These are phyloP conservation scores for Rhodotorula sp. DNA, from an alignment of 1,284 basidiomycete genomes.

Conservation along the genomic window DNA sequence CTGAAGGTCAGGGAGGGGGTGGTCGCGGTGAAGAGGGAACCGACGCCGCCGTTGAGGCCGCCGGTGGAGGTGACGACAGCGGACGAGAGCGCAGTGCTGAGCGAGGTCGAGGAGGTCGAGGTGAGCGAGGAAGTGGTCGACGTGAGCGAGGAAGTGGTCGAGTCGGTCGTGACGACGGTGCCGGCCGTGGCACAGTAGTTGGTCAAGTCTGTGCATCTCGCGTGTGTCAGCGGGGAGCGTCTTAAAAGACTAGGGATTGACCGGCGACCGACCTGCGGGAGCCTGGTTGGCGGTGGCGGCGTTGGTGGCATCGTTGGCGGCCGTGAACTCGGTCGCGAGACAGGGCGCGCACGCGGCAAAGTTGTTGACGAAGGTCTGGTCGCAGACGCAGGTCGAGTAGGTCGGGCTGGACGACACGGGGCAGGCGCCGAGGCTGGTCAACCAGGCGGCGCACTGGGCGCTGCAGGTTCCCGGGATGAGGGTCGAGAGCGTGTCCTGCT, in stretches of 20 bases:
- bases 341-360: slow-evolving; percentile 9
- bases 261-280: slow-evolving; percentile 2
- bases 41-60: not conserved
- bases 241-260: too few species aligned
- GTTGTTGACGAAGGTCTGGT: slow-evolving; percentile 4
- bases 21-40: not conserved
- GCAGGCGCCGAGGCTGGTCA: slow-evolving; percentile 2
- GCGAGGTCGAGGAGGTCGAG: not conserved
- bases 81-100: not conserved
- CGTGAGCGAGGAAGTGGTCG: not conserved
- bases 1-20: not conserved
- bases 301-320: slow-evolving; percentile 2
- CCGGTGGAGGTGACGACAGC: not conserved
- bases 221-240: not conserved
- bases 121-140: not conserved
- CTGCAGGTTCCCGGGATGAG: slow-evolving; percentile 3
- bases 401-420: not conserved
- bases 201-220: not conserved
- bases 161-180: not conserved
- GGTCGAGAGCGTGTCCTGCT: slow-evolving; percentile 13
- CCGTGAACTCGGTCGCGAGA: slow-evolving; percentile 1
- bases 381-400: slow-evolving; percentile 14
- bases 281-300: slow-evolving; percentile 7
- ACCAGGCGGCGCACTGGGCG: slow-evolving; percentile 1
- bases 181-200: slow-evolving; percentile 11